A percentile compares a stretch with the other conserved stretches of the same genome.
phyloP scores from a whole-genome alignment of 1,284 basidiomycete species.

The Paramarasmius palmivorus region DNA sequence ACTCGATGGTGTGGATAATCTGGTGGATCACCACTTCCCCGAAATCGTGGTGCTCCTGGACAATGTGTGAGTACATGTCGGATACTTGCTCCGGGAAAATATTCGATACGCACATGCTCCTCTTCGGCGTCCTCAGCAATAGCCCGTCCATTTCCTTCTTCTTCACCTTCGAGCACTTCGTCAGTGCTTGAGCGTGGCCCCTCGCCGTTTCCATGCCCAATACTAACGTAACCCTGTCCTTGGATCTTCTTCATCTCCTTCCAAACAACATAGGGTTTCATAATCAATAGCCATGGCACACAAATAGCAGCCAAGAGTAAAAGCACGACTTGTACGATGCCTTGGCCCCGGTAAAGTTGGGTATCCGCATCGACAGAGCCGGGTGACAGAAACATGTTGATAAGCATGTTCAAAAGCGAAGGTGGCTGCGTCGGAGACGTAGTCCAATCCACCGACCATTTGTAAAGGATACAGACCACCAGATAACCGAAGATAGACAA shows the following conservation, averaged over 20 bases:
- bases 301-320: slow-evolving; percentile 84
- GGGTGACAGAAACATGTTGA: slow-evolving; percentile 91
- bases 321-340: slow-evolving; percentile 81
- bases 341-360: slow-evolving; percentile 88
- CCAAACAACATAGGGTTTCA: slow-evolving; percentile 93
- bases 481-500: slow-evolving; percentile 98
- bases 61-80: slow-evolving; percentile 12
- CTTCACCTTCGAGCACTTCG: slow-evolving; percentile 75
- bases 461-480: slow-evolving; percentile 94
- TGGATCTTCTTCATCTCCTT: slow-evolving; percentile 89
- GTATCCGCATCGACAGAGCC: slow-evolving; percentile 72
- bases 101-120: slow-evolving; percentile 54
- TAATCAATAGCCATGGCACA: slow-evolving; percentile 93
- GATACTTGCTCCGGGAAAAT: slow-evolving; percentile 7
- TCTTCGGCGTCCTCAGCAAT: slow-evolving; percentile 70
- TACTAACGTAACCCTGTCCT: slow-evolving; percentile 81
- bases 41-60: slow-evolving; percentile 85
- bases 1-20: slow-evolving; percentile 98
- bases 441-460: slow-evolving; percentile 95
- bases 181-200: slow-evolving; percentile 47
- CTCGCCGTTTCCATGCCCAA: slow-evolving; percentile 53
- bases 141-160: slow-evolving; percentile 80
- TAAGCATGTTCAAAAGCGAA: slow-evolving; percentile 93
- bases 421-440: slow-evolving; percentile 75
- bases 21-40: slow-evolving; percentile 96